A percentile compares a stretch with the other conserved stretches of the same genome.
Conservation (phyloP, 352 stramenopile genomes). For the Globisporangium nodosum region DNA sequence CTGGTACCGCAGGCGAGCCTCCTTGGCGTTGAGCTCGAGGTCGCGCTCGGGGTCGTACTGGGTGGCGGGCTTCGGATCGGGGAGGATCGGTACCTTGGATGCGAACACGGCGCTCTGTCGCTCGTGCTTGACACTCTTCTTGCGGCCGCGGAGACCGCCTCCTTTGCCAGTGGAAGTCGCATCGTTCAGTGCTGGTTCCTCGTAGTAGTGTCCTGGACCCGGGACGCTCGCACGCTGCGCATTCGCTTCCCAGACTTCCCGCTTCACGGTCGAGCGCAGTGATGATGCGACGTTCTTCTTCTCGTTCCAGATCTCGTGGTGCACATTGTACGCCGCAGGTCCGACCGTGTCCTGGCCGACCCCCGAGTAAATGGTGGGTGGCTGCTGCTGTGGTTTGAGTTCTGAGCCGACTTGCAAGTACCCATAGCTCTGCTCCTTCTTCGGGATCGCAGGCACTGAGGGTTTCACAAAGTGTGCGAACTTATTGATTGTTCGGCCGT, state of each 20-base stretch:
- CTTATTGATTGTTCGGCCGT: conserved; percentile 16
- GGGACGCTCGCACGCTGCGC: conserved; percentile 40
- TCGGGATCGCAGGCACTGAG: conserved; percentile 60
- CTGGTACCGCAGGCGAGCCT: conserved; percentile 32
- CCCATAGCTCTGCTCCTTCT: conserved; percentile 70
- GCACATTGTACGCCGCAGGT: conserved; percentile 55
- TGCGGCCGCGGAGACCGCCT: conserved; percentile 1
- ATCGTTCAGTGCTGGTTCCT: background rate
- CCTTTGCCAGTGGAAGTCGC: background rate
- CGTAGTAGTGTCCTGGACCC: conserved; percentile 59
- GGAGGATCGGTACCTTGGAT: conserved; percentile 70
- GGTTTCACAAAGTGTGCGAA: conserved; percentile 48
- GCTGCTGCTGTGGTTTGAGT: conserved; percentile 36
- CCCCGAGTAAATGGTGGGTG: conserved; percentile 52
- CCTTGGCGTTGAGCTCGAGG: conserved; percentile 52
- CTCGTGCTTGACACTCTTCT: conserved; percentile 13
- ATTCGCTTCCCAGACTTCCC: conserved; percentile 69
- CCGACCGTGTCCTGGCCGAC: conserved; percentile 69
- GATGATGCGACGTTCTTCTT: conserved; percentile 61
- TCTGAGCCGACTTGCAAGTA: conserved; percentile 44
- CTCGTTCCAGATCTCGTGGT: conserved; percentile 54
- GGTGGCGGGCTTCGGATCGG: conserved; percentile 27
- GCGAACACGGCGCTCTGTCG: conserved; percentile 63
- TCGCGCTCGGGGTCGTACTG: conserved; percentile 55
- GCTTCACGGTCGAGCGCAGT: conserved; percentile 62